Evolutionary conservation across 2,329 filamentous ascomycete species (phyloP).

Genomic region (Madurella mycetomatis): DNA sequence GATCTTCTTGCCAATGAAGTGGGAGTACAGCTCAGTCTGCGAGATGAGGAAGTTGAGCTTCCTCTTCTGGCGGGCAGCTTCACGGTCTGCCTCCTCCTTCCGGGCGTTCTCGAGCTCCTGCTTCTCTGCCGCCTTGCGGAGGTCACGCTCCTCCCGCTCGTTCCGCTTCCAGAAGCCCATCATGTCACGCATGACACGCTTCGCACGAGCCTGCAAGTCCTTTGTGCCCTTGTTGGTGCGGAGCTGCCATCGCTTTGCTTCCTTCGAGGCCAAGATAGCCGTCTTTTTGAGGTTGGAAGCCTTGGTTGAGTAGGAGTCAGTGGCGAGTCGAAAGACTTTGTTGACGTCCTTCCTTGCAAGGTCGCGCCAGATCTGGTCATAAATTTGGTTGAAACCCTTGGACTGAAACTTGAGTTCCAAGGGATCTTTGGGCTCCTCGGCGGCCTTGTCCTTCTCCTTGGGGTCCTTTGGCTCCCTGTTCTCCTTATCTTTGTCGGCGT

Average conservation of each 20-base stretch:
- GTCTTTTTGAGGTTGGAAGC: constrained; percentile 98
- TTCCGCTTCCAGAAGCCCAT: constrained; percentile 99
- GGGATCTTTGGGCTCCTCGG: constrained; percentile 46
- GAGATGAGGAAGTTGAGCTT: constrained; percentile 99
- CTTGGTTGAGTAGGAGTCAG: constrained; percentile 79
- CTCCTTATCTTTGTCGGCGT: constrained; percentile 42
- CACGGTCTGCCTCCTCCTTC: constrained; percentile 93
- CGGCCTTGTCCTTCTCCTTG: constrained; percentile 42
- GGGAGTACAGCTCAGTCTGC: constrained; percentile 96
- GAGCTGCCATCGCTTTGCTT: constrained; percentile 94
- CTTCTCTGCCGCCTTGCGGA: constrained; percentile 88
- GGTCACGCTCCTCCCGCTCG: constrained; percentile 91
- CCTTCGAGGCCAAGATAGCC: constrained; percentile 91
- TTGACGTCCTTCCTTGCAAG: constrained; percentile 89
- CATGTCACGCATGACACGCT: constrained; percentile 99
- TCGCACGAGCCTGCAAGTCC: constrained; percentile 92
- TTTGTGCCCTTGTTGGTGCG: constrained; percentile 98
- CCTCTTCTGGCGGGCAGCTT: constrained; percentile 94
- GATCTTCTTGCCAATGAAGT: constrained; percentile 99
- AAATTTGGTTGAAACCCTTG: constrained; percentile 93
- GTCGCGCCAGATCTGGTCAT: constrained; percentile 95
- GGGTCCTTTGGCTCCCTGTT: constrained; percentile 44
- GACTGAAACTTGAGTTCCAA: constrained; percentile 69
- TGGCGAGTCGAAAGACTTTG: constrained; percentile 85
- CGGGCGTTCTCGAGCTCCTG: constrained; percentile 95